Evolutionary conservation across 2,329 filamentous ascomycete species (phyloP).

Genomic region (Intubia oerlemansii): DNA sequence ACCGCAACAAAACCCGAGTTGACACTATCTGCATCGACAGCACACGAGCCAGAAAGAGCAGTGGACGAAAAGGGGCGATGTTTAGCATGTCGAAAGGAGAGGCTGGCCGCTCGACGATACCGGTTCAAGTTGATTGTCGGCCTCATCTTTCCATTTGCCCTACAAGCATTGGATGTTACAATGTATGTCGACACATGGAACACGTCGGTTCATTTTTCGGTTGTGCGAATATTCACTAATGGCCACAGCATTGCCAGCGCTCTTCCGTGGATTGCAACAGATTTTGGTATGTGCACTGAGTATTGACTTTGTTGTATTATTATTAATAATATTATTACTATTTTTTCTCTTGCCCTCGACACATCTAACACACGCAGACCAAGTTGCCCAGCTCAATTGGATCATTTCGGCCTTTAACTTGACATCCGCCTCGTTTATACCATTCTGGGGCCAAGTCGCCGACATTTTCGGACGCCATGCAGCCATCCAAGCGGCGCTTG

Average conservation of each 20-base stretch:
- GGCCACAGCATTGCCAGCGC: constrained; percentile 25
- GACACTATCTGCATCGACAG: background rate
- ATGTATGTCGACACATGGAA: constrained; percentile 18
- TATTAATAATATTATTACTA: background rate
- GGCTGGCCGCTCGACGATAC: constrained; percentile 17
- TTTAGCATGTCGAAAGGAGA: constrained; percentile 11
- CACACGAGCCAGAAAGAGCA: background rate
- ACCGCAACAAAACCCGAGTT: background rate
- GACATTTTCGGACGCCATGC: constrained; percentile 43
- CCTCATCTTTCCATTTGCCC: constrained; percentile 35
- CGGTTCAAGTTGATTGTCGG: constrained; percentile 37
- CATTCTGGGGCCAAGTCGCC: constrained; percentile 40
- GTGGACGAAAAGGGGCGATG: constrained; percentile 1
- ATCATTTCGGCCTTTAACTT: constrained; percentile 49
- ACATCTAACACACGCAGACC: constrained; percentile 13
- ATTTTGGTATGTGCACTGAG: constrained; percentile 39
- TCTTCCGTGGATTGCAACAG: constrained; percentile 38
- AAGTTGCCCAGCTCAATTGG: constrained; percentile 41
- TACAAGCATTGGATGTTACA: constrained; percentile 42
- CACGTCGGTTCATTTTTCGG: too few relatives aligned
- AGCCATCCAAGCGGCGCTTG: constrained; percentile 32
- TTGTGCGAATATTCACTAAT: too few relatives aligned
- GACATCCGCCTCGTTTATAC: constrained; percentile 44
- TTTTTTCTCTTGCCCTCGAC: constrained; percentile 1
- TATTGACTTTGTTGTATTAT: too few relatives aligned